Percentiles rank a stretch among this genome's conserved stretches.
phyloP scores from a whole-genome alignment of 1,284 basidiomycete species.

The Megacollybia platyphylla region DNA sequence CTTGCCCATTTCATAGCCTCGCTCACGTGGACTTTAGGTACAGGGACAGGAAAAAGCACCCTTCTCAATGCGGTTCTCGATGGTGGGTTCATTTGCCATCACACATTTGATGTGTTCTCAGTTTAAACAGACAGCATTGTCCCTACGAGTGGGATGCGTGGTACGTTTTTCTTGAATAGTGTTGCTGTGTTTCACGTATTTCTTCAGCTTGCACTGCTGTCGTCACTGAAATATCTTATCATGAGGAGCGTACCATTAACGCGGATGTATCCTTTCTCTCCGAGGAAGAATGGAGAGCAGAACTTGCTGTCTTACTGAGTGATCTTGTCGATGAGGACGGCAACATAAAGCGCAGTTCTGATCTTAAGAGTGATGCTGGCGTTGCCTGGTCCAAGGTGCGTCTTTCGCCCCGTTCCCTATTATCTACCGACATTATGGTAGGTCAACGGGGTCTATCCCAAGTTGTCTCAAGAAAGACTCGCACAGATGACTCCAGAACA shows the following conservation, averaged over 20 bases:
- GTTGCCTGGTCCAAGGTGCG: slow-evolving; percentile 47
- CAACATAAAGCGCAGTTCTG: slow-evolving; percentile 34
- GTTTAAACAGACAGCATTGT: slow-evolving; percentile 38
- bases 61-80: slow-evolving; percentile 47
- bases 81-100: slow-evolving; percentile 19
- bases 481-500: slow-evolving; percentile 34
- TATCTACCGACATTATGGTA: slow-evolving; percentile 11
- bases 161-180: slow-evolving; percentile 16
- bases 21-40: slow-evolving; percentile 21
- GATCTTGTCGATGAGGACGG: slow-evolving; percentile 50
- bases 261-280: slow-evolving; percentile 47
- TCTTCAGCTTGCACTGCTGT: slow-evolving; percentile 48
- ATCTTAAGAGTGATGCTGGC: slow-evolving; percentile 45
- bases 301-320: slow-evolving; percentile 37
- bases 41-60: slow-evolving; percentile 49
- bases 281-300: slow-evolving; percentile 40
- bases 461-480: slow-evolving; percentile 31
- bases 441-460: slow-evolving; percentile 52
- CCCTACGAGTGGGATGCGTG: slow-evolving; percentile 52
- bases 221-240: slow-evolving; percentile 49
- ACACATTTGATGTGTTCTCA: slow-evolving; percentile 4
- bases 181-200: slow-evolving; percentile 2
- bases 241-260: slow-evolving; percentile 38
- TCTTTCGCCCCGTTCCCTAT: neutral
- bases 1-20: slow-evolving; percentile 1